These are phyloP conservation scores for Podospora anserina DNA, from an alignment of 495 filamentous ascomycete genomes.

Conservation along the genomic window DNA sequence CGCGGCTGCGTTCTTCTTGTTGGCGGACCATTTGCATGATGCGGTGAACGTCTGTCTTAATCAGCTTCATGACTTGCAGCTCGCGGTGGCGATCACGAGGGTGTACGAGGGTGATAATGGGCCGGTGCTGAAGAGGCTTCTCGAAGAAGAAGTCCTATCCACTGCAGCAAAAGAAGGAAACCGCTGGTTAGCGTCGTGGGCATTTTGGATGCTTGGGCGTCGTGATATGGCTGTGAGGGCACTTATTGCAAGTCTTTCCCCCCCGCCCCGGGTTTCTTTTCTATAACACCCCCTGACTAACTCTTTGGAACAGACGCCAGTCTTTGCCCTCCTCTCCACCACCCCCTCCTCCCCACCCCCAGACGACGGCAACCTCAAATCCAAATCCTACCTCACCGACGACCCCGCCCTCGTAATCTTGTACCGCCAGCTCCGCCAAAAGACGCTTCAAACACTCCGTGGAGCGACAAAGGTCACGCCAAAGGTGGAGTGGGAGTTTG, in stretches of 20 bases:
- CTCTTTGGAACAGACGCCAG: constrained; percentile 56
- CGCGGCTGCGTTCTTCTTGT: constrained; percentile 90
- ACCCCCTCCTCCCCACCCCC: no score
- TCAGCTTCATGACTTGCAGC: constrained; percentile 81
- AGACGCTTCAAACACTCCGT: constrained; percentile 79
- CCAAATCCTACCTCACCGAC: constrained; percentile 79
- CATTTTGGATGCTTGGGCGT: constrained; percentile 86
- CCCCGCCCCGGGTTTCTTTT: no score
- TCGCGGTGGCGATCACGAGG: constrained; percentile 84
- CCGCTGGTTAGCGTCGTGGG: constrained; percentile 93
- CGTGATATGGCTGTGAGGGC: constrained; percentile 82
- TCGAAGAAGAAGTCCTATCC: constrained; percentile 76
- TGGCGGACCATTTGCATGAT: constrained; percentile 81
- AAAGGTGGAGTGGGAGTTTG: constrained; percentile 80
- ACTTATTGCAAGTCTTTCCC: constrained; percentile 55
- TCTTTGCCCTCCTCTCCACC: constrained; percentile 63
- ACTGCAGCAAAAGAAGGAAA: constrained; percentile 78
- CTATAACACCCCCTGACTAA: no score
- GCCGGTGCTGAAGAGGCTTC: constrained; percentile 64
- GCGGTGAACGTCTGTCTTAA: constrained; percentile 80
- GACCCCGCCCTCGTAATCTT: constrained; percentile 85
- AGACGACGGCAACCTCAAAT: constrained; percentile 47
- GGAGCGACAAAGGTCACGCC: constrained; percentile 80
- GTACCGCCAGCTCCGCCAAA: constrained; percentile 82
- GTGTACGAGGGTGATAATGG: constrained; percentile 88